Evolutionary conservation across 129 eudicot genomes (phyloP).

Genomic region (Flaveria bidentis): DNA sequence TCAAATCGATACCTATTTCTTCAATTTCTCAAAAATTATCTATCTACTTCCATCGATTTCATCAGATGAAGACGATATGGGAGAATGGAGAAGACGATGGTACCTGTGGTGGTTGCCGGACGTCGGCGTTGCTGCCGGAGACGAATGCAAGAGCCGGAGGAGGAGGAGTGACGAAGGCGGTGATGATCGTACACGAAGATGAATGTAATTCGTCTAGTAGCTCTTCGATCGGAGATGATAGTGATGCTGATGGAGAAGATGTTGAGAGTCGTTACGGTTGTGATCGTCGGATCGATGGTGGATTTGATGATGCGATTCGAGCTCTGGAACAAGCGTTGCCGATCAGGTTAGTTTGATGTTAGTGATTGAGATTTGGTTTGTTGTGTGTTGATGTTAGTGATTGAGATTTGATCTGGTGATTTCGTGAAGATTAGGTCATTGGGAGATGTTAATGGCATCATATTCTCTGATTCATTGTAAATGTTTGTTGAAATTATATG

Average conservation of each 20-base stretch:
- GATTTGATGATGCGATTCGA: slow-evolving; percentile 48
- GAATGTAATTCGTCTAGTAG: slow-evolving; percentile 33
- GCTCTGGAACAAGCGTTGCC: slow-evolving; percentile 49
- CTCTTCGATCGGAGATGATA: slow-evolving; percentile 46
- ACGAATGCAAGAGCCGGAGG: slow-evolving; percentile 2
- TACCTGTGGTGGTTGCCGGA: slow-evolving; percentile 6
- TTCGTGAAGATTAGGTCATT: too few relatives aligned
- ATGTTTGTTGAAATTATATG: too few relatives aligned
- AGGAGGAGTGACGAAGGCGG: background rate
- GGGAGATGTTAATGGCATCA: too few relatives aligned
- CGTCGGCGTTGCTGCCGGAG: slow-evolving; percentile 29
- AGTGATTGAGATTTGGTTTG: too few relatives aligned
- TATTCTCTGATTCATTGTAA: too few relatives aligned
- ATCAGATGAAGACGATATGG: slow-evolving; percentile 33
- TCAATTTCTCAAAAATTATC: background rate
- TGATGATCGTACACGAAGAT: slow-evolving; percentile 13
- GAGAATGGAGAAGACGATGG: slow-evolving; percentile 18
- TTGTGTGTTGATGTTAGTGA: too few relatives aligned
- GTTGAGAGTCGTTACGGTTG: slow-evolving; percentile 20
- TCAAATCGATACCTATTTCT: background rate
- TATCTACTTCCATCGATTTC: background rate
- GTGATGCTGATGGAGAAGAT: slow-evolving; percentile 38
- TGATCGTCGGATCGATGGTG: slow-evolving; percentile 18
- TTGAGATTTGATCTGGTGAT: too few relatives aligned
- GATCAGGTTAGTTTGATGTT: slow-evolving; percentile 30